Evolutionary conservation across 1,284 basidiomycete species (phyloP).

Genomic region (Melampsora americana): DNA sequence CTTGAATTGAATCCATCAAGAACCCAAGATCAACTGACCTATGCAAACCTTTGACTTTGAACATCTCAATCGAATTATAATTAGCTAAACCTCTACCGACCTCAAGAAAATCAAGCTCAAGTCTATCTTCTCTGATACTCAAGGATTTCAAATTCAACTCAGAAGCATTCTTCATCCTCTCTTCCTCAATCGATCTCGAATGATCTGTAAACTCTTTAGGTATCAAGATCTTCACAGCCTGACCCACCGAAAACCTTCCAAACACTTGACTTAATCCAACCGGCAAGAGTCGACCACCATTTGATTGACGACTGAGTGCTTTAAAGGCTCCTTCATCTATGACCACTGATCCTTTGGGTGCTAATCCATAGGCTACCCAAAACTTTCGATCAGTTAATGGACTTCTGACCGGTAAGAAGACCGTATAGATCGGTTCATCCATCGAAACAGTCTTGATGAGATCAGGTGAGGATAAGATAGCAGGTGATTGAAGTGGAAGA

Average conservation of each 20-base stretch:
- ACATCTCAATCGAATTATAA: slow-evolving; percentile 90
- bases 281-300: slow-evolving; percentile 82
- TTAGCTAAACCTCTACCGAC: slow-evolving; percentile 91
- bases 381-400: slow-evolving; percentile 64
- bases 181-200: slow-evolving; percentile 6
- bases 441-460: not conserved
- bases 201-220: slow-evolving; percentile 5
- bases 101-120: slow-evolving; percentile 72
- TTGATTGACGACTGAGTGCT: slow-evolving; percentile 76
- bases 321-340: slow-evolving; percentile 84
- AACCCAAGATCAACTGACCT: slow-evolving; percentile 61
- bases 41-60: slow-evolving; percentile 80
- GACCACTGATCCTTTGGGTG: slow-evolving; percentile 79
- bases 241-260: slow-evolving; percentile 86
- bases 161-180: not conserved
- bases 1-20: too few species aligned
- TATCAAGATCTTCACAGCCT: slow-evolving; percentile 78
- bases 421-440: slow-evolving; percentile 13
- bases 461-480: not conserved
- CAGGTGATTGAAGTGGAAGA: not conserved
- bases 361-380: slow-evolving; percentile 90
- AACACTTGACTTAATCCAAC: slow-evolving; percentile 83
- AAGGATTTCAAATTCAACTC: not conserved
- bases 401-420: slow-evolving; percentile 14
- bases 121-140: slow-evolving; percentile 55